A percentile compares a stretch with the other conserved stretches of the same genome.
Evolutionary conservation across 2,329 filamentous ascomycete species (phyloP).

Genomic region (Aureobasidium musti): DNA sequence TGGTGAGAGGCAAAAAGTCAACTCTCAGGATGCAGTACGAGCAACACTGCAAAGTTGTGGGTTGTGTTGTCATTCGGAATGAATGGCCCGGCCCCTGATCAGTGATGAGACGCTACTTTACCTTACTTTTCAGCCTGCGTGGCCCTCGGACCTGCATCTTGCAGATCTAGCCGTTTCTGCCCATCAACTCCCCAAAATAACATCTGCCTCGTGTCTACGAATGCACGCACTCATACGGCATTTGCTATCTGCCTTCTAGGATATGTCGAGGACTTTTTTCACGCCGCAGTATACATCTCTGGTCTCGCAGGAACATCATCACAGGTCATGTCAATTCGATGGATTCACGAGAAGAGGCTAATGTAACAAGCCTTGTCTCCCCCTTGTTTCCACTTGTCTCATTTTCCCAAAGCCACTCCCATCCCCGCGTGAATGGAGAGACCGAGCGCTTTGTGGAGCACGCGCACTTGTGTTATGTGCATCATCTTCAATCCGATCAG

Average conservation of each 20-base stretch:
- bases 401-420: not conserved
- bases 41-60: not conserved
- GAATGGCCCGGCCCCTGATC: constrained; percentile 14
- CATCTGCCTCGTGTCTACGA: not conserved
- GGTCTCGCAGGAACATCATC: not conserved
- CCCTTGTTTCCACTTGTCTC: constrained; percentile 2
- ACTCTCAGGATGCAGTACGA: not conserved
- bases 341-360: not conserved
- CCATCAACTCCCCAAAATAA: not conserved
- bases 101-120: not conserved
- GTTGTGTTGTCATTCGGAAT: constrained; percentile 15
- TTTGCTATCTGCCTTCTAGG: not conserved
- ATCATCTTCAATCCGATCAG: not conserved
- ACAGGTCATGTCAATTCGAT: not conserved
- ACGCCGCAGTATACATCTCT: not conserved
- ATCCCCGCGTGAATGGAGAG: constrained; percentile 2
- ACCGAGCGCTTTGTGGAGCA: not conserved
- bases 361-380: not conserved
- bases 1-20: constrained; percentile 10
- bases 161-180: not conserved
- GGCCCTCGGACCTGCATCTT: not conserved
- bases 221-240: too few relatives aligned
- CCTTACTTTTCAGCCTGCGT: too few relatives aligned
- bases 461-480: not conserved
- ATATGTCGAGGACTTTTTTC: not conserved